A percentile compares a stretch with the other conserved stretches of the same genome.
phyloP scores from a whole-genome alignment of 805 yeast genomes.

The Metschnikowia shivogae region DNA sequence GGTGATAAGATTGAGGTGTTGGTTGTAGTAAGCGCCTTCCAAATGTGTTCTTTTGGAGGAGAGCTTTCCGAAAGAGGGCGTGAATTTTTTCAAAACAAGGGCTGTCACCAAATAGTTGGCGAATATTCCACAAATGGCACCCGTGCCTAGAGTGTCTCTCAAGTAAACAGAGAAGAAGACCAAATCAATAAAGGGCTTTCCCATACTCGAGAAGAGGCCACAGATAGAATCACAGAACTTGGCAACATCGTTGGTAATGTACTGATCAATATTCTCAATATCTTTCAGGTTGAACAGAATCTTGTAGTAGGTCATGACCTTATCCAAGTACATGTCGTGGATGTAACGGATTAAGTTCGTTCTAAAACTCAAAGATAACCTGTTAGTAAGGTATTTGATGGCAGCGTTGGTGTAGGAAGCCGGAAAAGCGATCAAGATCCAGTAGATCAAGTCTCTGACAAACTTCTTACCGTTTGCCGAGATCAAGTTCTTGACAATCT shows the following conservation, averaged over 20 bases:
- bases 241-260: slow-evolving; percentile 78
- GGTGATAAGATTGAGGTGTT: slow-evolving; percentile 77
- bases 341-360: slow-evolving; percentile 78
- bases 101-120: slow-evolving; percentile 80
- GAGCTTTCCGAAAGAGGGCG: slow-evolving; percentile 83
- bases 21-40: slow-evolving; percentile 86
- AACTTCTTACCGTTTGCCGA: slow-evolving; percentile 75
- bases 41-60: slow-evolving; percentile 69
- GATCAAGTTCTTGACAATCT: slow-evolving; percentile 82
- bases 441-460: slow-evolving; percentile 69
- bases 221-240: slow-evolving; percentile 79
- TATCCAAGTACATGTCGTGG: slow-evolving; percentile 84
- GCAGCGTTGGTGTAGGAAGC: slow-evolving; percentile 91
- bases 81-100: slow-evolving; percentile 58
- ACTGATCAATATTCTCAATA: slow-evolving; percentile 74
- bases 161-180: slow-evolving; percentile 79
- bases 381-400: slow-evolving; percentile 72
- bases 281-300: slow-evolving; percentile 54
- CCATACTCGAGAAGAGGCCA: slow-evolving; percentile 79
- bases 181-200: slow-evolving; percentile 86
- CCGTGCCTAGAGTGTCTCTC: slow-evolving; percentile 78
- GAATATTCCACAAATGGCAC: slow-evolving; percentile 81
- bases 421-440: slow-evolving; percentile 90
- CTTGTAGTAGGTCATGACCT: slow-evolving; percentile 79
- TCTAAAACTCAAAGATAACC: slow-evolving; percentile 78